A percentile compares a stretch with the other conserved stretches of the same genome.
Evolutionary conservation across 2,329 filamentous ascomycete genomes (phyloP).

Genomic region (Alternaria solani): DNA sequence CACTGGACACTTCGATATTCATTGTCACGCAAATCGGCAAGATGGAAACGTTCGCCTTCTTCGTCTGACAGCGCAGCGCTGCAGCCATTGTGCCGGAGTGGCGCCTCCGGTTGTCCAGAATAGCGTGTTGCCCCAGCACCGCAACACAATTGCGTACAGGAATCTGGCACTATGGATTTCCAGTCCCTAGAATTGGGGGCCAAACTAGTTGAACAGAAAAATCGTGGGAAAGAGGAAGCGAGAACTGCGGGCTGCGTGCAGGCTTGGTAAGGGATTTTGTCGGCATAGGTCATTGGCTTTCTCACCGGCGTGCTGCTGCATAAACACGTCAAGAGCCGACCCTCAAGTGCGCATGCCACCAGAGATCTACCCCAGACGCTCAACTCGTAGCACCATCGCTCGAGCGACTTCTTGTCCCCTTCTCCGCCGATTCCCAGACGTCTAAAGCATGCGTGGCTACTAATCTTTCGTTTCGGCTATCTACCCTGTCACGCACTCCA

Average conservation of each 20-base stretch:
- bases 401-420: slow-evolving; percentile 20
- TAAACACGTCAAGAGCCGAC: slow-evolving; percentile 48
- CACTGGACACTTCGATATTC: slow-evolving; percentile 8
- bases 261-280: slow-evolving; percentile 40
- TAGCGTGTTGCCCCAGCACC: slow-evolving; percentile 20
- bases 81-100: slow-evolving; percentile 18
- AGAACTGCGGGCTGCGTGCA: slow-evolving; percentile 44
- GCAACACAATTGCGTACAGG: slow-evolving; percentile 18
- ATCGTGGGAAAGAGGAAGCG: slow-evolving; percentile 37
- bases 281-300: slow-evolving; percentile 48
- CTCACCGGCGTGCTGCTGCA: slow-evolving; percentile 41
- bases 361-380: slow-evolving; percentile 37
- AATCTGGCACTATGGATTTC: slow-evolving; percentile 21
- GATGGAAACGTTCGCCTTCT: not conserved
- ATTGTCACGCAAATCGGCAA: not conserved
- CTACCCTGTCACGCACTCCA: slow-evolving; percentile 37
- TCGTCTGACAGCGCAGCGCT: slow-evolving; percentile 14
- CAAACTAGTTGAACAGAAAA: slow-evolving; percentile 30
- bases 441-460: slow-evolving; percentile 26
- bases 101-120: slow-evolving; percentile 17
- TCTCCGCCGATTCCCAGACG: slow-evolving; percentile 20
- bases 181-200: slow-evolving; percentile 38
- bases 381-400: slow-evolving; percentile 40
- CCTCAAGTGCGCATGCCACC: slow-evolving; percentile 34
- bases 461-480: slow-evolving; percentile 29